Base-by-base conservation (phyloP, 1,139 yeast species). In the Sugiyamaella castrensis region DNA sequence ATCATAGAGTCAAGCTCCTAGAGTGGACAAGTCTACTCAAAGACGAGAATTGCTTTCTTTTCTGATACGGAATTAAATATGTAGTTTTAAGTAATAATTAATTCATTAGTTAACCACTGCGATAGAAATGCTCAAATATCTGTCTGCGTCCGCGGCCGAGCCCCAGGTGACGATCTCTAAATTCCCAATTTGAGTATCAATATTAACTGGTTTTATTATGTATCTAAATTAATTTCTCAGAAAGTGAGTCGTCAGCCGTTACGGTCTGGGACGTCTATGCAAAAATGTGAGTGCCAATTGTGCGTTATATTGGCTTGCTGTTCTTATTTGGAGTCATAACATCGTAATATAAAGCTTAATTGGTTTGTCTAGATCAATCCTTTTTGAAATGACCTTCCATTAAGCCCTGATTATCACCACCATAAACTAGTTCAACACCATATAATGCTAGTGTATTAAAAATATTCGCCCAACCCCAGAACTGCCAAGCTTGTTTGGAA, bases 401-500 rank as follows among this genome's bases (percentile, higher is more conserved):
- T 32, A 58, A 45, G 10, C 49, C 58, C 19, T 60, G 68, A 19
- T 60, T 58, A 39, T 62, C 61, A 39, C 65, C 67, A 26, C 75
- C 72, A 48, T 60, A 59, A 35, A 80, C 71, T 47, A 91, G 72
- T 68, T 91, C 98, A 48, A 86, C 74, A 35, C 85, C 82, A 67
- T 92, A 92, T 42, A 92, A 71, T n/a, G 81, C 70, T 51, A 92
- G 71, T 10, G 95, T 86, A 47, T 84, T 79, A 57, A 82, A 82
- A 75, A 91, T 87, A 64, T 91, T 91, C 51, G 87, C 77, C 98
- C 98, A 91, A 59, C 91, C 88, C 98, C 98, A 91, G 66, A 91
- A 87, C 62, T 87, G 88, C 87, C 95, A 86, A 12, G 73, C 62
- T 44, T 58, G 58, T 38, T 69, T 63, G 11, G 53, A 94, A 81